Evolutionary conservation across 371 early-diverging fungal species (phyloP), one percentile per base, ranked within the genome.

Genomic region (Basidiobolus meristosporus): DNA sequence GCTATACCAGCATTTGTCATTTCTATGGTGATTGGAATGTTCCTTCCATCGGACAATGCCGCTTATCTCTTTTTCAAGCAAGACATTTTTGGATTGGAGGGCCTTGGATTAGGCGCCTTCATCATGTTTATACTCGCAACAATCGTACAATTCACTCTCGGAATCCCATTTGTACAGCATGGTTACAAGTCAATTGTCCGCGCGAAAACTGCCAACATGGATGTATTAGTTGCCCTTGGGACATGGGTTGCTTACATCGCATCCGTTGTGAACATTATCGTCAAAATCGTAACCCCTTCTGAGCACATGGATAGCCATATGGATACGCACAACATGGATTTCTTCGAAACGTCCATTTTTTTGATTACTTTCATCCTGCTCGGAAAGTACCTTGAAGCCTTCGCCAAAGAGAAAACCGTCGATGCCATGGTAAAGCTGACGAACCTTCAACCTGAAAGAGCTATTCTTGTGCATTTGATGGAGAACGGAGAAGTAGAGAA

Each of bases 351-450:
- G 0, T 53, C 63, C 4, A 70, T 72, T n/a, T 59, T 74, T 29
- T 47, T 78, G 46, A 63, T 78, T 38, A 68, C 73, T 0, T 78
- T 76, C 49, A 68, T 78, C 41, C 62, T 63, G 41, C 58, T 76
- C 22, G 77, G 79, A 33, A 72, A 70, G 47, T 78, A 72, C 70
- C 54, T 78, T 10, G 77, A 78, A 40, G 68, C 70, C 7, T 50
- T 70, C 44, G 79, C 75, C 16, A 74, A 74, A 39, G 75, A 73
- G 32, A 70, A 72, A 43, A 73, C 79, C 0, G 71, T 72, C 11
- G 73, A 69, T 46, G 72, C 77, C 0, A 68, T 78, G 19, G 69
- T 73, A 16, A 69, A 74, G 42, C 45, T 78, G 31, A 69, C 72
- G 69, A 70, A 70, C 33, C 49, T 78, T 14, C 73, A 74, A 38